Percentiles rank a stretch among this genome's conserved stretches.
phyloP scores from a whole-genome alignment of 75 land plant species.

The Picea glauca region DNA sequence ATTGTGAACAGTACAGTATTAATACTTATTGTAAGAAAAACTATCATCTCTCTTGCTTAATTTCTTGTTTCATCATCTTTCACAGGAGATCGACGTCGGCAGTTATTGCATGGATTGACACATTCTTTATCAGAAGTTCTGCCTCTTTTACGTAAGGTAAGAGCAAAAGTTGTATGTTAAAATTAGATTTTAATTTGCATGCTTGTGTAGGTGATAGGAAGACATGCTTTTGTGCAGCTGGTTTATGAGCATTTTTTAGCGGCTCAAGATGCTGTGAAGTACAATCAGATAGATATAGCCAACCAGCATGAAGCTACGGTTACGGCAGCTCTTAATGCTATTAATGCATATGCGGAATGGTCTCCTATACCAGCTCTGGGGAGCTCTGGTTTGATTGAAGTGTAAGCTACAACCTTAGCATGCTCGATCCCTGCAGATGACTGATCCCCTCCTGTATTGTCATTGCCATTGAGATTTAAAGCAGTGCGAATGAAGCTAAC shows the following conservation, averaged over 20 bases:
- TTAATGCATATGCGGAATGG: conserved; percentile 98
- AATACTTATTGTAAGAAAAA: neutral
- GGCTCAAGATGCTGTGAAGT: conserved; percentile 45
- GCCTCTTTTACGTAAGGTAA: conserved; percentile 71
- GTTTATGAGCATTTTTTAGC: conserved; percentile 77
- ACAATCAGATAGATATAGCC: conserved; percentile 59
- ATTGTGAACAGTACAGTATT: neutral
- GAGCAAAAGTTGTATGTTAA: conserved; percentile 1
- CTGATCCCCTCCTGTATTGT: neutral
- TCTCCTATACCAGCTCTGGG: conserved; percentile 82
- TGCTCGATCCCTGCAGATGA: neutral
- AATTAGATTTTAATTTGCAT: neutral
- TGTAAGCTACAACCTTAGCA: conserved; percentile 39
- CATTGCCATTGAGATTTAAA: neutral
- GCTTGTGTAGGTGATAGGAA: neutral
- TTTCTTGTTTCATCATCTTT: conserved; percentile 7
- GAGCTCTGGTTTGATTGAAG: conserved; percentile 67
- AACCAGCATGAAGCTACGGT: conserved; percentile 85
- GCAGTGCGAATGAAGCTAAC: neutral
- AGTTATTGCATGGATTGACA: conserved; percentile 73
- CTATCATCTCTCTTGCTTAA: neutral
- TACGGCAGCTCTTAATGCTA: conserved; percentile 78
- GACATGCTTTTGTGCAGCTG: conserved; percentile 40
- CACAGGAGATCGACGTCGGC: conserved; percentile 84
- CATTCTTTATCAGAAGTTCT: conserved; percentile 80